Percentiles rank a stretch among this genome's conserved stretches.
These are phyloP conservation scores for Kodamaea alishanica DNA, from an alignment of 1,139 yeast genomes.

Conservation along the genomic window DNA sequence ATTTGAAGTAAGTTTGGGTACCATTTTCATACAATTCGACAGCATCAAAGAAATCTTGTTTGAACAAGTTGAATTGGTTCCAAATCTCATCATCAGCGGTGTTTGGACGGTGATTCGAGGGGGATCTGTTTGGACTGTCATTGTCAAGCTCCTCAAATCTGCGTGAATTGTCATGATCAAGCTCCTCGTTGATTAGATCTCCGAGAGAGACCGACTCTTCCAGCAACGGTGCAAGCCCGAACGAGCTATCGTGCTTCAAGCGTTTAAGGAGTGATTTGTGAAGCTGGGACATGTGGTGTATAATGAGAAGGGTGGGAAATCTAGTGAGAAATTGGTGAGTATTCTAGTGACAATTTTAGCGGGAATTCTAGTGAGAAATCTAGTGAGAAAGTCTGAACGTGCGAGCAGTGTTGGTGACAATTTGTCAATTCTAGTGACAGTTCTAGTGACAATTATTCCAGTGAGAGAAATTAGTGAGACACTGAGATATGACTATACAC, in stretches of 20 bases:
- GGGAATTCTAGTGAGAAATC: too few relatives aligned
- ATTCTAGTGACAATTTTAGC: too few relatives aligned
- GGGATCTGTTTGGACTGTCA: background rate
- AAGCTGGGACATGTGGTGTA: constrained; percentile 16
- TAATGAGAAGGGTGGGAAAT: too few relatives aligned
- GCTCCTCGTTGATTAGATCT: constrained; percentile 6
- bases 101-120: background rate
- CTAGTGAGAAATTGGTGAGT: too few relatives aligned
- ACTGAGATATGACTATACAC: too few relatives aligned
- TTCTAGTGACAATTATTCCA: too few relatives aligned
- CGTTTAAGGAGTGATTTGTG: constrained; percentile 31
- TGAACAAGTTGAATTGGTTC: constrained; percentile 7
- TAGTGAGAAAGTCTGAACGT: too few relatives aligned
- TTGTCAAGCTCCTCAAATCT: constrained; percentile 4
- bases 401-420: too few relatives aligned
- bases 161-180: background rate
- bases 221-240: constrained; percentile 3
- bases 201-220: constrained; percentile 4
- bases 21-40: constrained; percentile 7
- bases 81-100: constrained; percentile 1
- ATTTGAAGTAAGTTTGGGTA: constrained; percentile 52
- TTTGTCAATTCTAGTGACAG: too few relatives aligned
- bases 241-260: constrained; percentile 28
- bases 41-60: constrained; percentile 7
- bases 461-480: too few relatives aligned